phyloP scores from a whole-genome alignment of 2,329 filamentous ascomycete genomes.

The Xylariaceae sp. region DNA sequence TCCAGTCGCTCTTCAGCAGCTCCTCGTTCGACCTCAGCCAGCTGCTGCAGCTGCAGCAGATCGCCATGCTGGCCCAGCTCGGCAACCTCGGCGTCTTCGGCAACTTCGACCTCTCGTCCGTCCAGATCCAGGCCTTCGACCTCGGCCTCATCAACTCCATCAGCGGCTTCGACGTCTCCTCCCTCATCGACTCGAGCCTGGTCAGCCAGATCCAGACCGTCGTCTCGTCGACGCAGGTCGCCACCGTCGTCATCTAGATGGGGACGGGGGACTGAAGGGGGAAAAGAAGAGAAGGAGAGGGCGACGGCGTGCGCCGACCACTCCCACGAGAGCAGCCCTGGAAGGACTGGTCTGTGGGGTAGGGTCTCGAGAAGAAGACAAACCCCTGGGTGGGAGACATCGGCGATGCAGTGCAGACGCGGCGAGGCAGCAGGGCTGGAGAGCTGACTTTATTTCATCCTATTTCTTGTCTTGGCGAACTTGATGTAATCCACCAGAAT shows the following conservation, averaged over 20 bases:
- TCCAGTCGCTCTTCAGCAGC: slow-evolving; percentile 33
- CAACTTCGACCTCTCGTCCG: slow-evolving; percentile 37
- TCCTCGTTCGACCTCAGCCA: slow-evolving; percentile 40
- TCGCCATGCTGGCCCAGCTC: slow-evolving; percentile 27
- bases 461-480: slow-evolving; percentile 4
- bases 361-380: neutral
- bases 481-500: slow-evolving; percentile 9
- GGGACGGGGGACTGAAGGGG: neutral
- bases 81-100: slow-evolving; percentile 33
- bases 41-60: slow-evolving; percentile 33
- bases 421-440: neutral
- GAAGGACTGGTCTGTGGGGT: neutral
- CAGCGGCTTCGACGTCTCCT: slow-evolving; percentile 24
- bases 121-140: slow-evolving; percentile 33
- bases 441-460: neutral
- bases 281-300: too few relatives aligned
- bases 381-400: slow-evolving; percentile 1
- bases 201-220: slow-evolving; percentile 26
- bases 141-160: slow-evolving; percentile 33
- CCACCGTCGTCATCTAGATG: slow-evolving; percentile 4
- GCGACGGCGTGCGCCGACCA: neutral
- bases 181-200: slow-evolving; percentile 23
- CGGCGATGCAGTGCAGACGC: neutral
- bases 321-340: neutral
- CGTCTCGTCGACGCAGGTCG: slow-evolving; percentile 17